These are phyloP conservation scores for Knoxdaviesia capensis DNA, from an alignment of 2,329 filamentous ascomycete genomes.

Conservation along the genomic window DNA sequence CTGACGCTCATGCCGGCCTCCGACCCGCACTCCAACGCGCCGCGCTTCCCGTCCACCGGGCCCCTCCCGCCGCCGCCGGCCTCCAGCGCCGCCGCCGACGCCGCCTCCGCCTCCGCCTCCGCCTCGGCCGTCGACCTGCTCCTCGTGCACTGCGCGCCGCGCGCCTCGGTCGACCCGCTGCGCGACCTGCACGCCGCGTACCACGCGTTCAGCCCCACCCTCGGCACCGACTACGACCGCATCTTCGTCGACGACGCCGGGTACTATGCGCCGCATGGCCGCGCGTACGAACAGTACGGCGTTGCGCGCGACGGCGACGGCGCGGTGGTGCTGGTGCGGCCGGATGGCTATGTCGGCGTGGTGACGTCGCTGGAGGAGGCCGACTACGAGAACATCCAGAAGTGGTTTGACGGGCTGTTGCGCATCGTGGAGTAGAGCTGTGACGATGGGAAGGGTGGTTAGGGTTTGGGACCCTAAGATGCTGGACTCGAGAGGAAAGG, in stretches of 20 bases:
- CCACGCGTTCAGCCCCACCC: conserved; percentile 21
- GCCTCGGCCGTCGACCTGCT: conserved; percentile 33
- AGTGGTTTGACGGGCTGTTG: conserved; percentile 14
- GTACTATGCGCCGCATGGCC: conserved; percentile 37
- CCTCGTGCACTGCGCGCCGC: conserved; percentile 34
- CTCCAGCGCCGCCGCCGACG: not conserved
- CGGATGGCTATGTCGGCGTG: conserved; percentile 44
- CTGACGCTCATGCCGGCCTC: conserved; percentile 8
- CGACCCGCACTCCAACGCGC: conserved; percentile 4
- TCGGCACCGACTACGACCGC: conserved; percentile 35
- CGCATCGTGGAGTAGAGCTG: too few species aligned
- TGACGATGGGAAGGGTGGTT: too few species aligned
- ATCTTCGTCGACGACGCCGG: conserved; percentile 32
- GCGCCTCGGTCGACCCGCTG: conserved; percentile 26
- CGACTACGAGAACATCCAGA: conserved; percentile 11
- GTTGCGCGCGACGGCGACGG: conserved; percentile 32
- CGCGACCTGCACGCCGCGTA: conserved; percentile 31
- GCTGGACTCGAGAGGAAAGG: too few species aligned
- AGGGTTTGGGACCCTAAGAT: too few species aligned
- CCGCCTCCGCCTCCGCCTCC: too few species aligned
- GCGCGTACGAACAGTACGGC: conserved; percentile 35
- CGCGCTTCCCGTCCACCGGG: conserved; percentile 4
- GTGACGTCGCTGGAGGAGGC: conserved; percentile 23
- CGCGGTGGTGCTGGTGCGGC: conserved; percentile 37
- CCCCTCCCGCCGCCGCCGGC: conserved; percentile 12